A percentile compares a stretch with the other conserved stretches of the same genome.
phyloP scores from a whole-genome alignment of 495 filamentous ascomycete species.

The Xylaria acuta region DNA sequence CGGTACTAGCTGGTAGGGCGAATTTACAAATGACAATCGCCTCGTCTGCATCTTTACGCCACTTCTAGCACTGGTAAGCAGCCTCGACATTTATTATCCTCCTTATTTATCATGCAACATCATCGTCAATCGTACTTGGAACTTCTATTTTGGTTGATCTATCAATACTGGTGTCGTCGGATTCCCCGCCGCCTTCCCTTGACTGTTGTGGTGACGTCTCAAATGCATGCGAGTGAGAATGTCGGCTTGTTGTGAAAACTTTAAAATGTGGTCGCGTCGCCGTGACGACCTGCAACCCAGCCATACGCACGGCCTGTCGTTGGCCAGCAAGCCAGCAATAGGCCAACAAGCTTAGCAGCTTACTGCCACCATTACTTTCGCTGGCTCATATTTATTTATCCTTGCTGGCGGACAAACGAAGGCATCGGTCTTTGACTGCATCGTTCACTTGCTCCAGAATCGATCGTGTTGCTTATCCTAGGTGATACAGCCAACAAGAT shows the following conservation, averaged over 20 bases:
- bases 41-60: conserved; percentile 10
- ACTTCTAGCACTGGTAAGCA: conserved; percentile 22
- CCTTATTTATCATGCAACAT: conserved; percentile 7
- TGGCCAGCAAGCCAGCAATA: background rate
- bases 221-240: conserved; percentile 28
- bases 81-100: background rate
- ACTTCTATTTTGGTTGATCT: background rate
- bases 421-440: background rate
- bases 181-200: background rate
- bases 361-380: background rate
- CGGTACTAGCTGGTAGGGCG: conserved; percentile 4
- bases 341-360: background rate
- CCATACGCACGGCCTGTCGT: background rate
- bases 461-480: conserved; percentile 11
- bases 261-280: conserved; percentile 26
- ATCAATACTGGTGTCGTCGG: background rate
- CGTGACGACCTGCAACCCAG: conserved; percentile 21
- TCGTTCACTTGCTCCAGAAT: background rate
- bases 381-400: background rate
- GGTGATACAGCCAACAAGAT: background rate
- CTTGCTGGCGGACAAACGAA: background rate
- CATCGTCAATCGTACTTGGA: background rate
- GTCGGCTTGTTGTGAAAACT: conserved; percentile 15
- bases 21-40: background rate
- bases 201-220: conserved; percentile 15